Base-by-base conservation (phyloP, 495 filamentous ascomycete species). In the Talaromyces nanjingensis region DNA sequence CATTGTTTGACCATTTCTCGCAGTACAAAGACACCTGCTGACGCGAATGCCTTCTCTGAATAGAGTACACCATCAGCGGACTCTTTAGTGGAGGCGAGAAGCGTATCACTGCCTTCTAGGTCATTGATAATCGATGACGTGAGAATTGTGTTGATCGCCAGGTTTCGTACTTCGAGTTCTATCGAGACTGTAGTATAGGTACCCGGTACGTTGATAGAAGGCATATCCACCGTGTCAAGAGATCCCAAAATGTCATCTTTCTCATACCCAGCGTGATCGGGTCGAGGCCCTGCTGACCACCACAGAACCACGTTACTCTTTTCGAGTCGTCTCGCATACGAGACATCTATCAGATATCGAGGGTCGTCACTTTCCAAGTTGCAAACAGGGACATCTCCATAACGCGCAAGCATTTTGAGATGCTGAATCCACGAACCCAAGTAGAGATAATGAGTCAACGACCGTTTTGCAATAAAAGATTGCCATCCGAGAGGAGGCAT, bases 1-100 rank as follows among this genome's bases (percentile, higher is more conserved):
- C 96, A 99, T 2, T 90, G 86, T 72, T 97, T 97, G 65, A 99
- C 94, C 94, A 99, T 98, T 73, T 97, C 94, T 5, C 94, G 87
- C 3, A 99, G 79, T 14, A 98, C 94, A 22, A 86, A 82, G 6
- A 97, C 87, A 39, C 93, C 91, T 9, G 93, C 92, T 61, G 92
- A 91, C 20, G 94, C 89, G 75, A 98, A 98, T 0, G 93, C 90
- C 63, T 91, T 93, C 63, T 98, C 93, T 4, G 93, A 88, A 67
- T 90, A 91, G 4, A 97, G 83, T 25, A 89, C 80, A 56, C 91
- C 84, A 61, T 78, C 78, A 64, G 87, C 84, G 0, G 72, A 47
- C 53, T 72, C 73, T 33, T 74, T 72, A 12, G 74, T 79, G 18
- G 91, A 91, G 0, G 77, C 77, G 16, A 80, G 64, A 67, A 59